Evolutionary conservation across 179 eudicot species (phyloP), one percentile per base, ranked within the genome.

Genomic region (Beta macrorhiza): DNA sequence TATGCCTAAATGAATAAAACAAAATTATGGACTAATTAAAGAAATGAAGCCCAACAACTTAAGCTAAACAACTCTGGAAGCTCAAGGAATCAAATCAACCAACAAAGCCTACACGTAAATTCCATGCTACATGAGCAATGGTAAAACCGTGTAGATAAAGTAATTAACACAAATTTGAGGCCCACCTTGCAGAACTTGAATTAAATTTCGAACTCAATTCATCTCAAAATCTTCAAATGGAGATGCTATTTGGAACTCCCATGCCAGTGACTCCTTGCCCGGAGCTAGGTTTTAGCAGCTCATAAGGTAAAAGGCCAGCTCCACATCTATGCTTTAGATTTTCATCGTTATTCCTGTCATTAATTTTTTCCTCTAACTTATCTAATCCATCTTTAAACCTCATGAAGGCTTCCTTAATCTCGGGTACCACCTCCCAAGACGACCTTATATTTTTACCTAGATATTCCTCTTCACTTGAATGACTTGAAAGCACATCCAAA

Each of bases 391-490:
- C 92, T 22, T 22, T 59, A 70, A 90, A 93, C 75, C 58, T 55
- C 61, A 90, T 90, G 61, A 87, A 92, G 0, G 93, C 92, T 1
- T 85, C 92, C n/a, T 84, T 90, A 5, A 92, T 87, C 0, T 5
- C 64, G 0, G 83, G 80, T 19, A 88, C 82, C 0, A 84, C 90
- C 4, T 76, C 88, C 89, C 89, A 93, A 1, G 84, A 16, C 0
- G 92, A 80, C 83, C 92, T 90, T 1, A 81, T 77, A 13, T 78
- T 13, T 42, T 81, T 81, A 8, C 93, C 98, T 0, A 93, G 42
- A 42, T 93, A 93, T 86, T 92, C 97, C 84, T 93, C 96, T 5
- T 92, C 94, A 1, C 83, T 84, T 1, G 93, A 90, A 74, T 93
- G 94, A 62, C 55, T 87, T 2, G 98, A 92, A 16, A 93, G 76